These are phyloP conservation scores for Myxozyma nipponensis DNA, from an alignment of 805 yeast species.

Conservation along the genomic window DNA sequence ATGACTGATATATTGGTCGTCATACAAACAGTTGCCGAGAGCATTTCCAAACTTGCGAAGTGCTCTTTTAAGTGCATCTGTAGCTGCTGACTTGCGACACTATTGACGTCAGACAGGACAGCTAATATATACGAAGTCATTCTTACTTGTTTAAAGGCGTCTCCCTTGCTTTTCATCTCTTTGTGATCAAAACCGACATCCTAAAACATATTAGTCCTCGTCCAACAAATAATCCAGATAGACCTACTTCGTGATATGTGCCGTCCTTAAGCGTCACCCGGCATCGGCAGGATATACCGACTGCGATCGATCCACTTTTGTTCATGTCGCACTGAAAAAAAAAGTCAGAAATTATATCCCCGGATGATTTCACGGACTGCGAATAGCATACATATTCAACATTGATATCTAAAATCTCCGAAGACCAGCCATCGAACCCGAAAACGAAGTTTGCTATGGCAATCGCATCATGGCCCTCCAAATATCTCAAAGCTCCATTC, in stretches of 20 bases:
- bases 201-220: slow-evolving; percentile 2
- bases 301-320: slow-evolving; percentile 10
- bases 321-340: slow-evolving; percentile 8
- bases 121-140: neutral
- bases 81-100: slow-evolving; percentile 79
- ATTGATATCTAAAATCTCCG: slow-evolving; percentile 54
- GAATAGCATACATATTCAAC: slow-evolving; percentile 52
- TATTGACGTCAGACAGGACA: neutral
- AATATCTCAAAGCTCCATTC: slow-evolving; percentile 48
- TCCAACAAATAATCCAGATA: neutral
- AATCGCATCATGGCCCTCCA: slow-evolving; percentile 73
- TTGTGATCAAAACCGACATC: slow-evolving; percentile 72
- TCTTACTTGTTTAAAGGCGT: slow-evolving; percentile 61
- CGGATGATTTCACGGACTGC: neutral
- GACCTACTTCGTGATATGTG: slow-evolving; percentile 56
- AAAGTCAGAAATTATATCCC: neutral
- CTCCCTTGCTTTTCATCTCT: slow-evolving; percentile 51
- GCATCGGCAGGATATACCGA: slow-evolving; percentile 42
- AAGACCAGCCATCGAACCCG: slow-evolving; percentile 76
- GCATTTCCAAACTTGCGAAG: slow-evolving; percentile 76
- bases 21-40: slow-evolving; percentile 50
- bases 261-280: slow-evolving; percentile 76
- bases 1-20: slow-evolving; percentile 31
- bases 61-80: slow-evolving; percentile 77
- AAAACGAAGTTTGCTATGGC: slow-evolving; percentile 70